Percentiles rank a stretch among this genome's conserved stretches.
Conservation (phyloP, 768 basidiomycete species). For the Cytidiella melzeri region DNA sequence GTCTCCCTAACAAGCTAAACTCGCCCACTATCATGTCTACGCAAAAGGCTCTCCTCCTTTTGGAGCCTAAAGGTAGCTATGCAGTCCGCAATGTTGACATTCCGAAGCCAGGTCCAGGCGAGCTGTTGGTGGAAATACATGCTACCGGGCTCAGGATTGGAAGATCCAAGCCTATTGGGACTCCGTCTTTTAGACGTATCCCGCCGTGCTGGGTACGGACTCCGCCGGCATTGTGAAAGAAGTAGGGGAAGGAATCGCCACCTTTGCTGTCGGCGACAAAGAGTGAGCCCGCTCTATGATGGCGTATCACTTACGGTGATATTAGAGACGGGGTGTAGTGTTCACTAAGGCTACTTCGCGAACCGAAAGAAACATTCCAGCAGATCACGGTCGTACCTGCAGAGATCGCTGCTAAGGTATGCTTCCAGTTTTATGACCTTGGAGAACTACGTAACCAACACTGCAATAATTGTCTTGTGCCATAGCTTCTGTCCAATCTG, state of each 20-base stretch:
- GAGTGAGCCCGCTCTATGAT: slow-evolving; percentile 11
- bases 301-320: neutral
- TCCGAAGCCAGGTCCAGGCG: slow-evolving; percentile 11
- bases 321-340: neutral
- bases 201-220: slow-evolving; percentile 20
- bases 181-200: slow-evolving; percentile 17
- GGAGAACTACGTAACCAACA: slow-evolving; percentile 8
- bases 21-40: neutral
- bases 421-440: neutral
- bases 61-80: neutral
- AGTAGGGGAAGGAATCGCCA: slow-evolving; percentile 24
- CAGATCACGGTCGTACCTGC: slow-evolving; percentile 10
- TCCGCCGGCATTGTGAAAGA: slow-evolving; percentile 23
- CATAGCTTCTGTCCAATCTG: slow-evolving; percentile 23
- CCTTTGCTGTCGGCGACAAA: slow-evolving; percentile 25
- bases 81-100: neutral
- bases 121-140: slow-evolving; percentile 12
- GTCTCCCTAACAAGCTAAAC: neutral
- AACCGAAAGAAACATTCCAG: slow-evolving; percentile 7
- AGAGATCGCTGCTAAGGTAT: slow-evolving; percentile 17
- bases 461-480: slow-evolving; percentile 14
- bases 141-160: slow-evolving; percentile 17
- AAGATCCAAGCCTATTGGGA: slow-evolving; percentile 11
- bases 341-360: slow-evolving; percentile 8
- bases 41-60: slow-evolving; percentile 5